A percentile compares a stretch with the other conserved stretches of the same genome.
phyloP scores from a whole-genome alignment of 1,139 yeast genomes.

The Candida sanyaensis region DNA sequence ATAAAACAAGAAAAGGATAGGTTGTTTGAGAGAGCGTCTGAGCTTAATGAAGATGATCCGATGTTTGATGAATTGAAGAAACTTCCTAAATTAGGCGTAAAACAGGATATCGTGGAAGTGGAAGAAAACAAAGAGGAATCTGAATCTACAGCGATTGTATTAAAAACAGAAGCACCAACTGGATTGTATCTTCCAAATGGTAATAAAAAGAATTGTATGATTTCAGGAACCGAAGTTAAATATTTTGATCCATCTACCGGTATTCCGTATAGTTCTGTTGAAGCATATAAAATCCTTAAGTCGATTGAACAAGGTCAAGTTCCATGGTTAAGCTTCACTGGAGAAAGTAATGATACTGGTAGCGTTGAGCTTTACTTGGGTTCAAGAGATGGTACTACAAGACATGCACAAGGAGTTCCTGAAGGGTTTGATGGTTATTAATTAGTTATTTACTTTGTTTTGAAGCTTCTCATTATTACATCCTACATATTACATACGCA shows the following conservation, averaged over 20 bases:
- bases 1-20: constrained; percentile 35
- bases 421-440: constrained; percentile 58
- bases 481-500: not conserved
- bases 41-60: constrained; percentile 38
- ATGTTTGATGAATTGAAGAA: constrained; percentile 53
- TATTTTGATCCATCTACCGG: constrained; percentile 89
- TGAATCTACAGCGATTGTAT: constrained; percentile 47
- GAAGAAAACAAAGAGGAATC: constrained; percentile 39
- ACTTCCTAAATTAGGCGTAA: constrained; percentile 68
- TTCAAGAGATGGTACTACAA: constrained; percentile 46
- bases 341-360: constrained; percentile 53
- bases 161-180: constrained; percentile 70
- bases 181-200: constrained; percentile 77
- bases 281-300: constrained; percentile 71
- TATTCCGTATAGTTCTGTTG: constrained; percentile 82
- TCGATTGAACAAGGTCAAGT: constrained; percentile 64
- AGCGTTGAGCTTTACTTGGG: constrained; percentile 63
- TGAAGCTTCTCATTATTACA: not conserved
- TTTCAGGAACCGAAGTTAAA: constrained; percentile 77
- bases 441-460: not conserved
- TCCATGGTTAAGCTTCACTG: constrained; percentile 62
- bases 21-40: constrained; percentile 34
- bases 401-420: constrained; percentile 88
- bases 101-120: constrained; percentile 49
- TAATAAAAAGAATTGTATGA: constrained; percentile 66